Conservation (phyloP, 2,329 filamentous ascomycete species). For the Epichloe bromicola region DNA sequence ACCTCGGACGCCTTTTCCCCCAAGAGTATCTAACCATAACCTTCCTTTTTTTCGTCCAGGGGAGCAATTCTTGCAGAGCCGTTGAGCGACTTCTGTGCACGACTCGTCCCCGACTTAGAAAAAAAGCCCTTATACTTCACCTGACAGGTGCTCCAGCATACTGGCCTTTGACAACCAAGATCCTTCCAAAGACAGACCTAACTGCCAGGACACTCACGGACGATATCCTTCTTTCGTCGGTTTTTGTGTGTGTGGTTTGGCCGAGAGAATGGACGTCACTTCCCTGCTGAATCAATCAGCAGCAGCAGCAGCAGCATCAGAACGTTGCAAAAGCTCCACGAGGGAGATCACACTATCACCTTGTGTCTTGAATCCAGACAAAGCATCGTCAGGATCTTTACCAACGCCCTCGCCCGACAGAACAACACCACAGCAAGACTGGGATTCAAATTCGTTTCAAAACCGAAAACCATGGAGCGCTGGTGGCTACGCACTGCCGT, state of each 20-base stretch:
- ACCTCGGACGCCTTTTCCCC: conserved; percentile 4
- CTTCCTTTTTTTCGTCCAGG: not conserved
- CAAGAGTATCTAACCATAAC: not conserved
- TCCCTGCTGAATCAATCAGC: conserved; percentile 26
- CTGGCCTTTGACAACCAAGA: not conserved
- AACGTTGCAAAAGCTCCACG: conserved; percentile 1
- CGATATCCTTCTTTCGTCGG: not conserved
- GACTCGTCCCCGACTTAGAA: not conserved
- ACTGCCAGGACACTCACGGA: not conserved
- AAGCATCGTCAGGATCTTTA: conserved; percentile 10
- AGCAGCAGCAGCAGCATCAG: conserved; percentile 10
- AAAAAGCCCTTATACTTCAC: not conserved
- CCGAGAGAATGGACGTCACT: conserved; percentile 26
- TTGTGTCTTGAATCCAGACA: not conserved
- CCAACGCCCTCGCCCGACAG: conserved; percentile 23
- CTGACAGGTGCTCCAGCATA: not conserved
- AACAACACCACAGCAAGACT: conserved; percentile 12
- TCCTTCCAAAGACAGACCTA: not conserved
- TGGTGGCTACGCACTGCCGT: conserved; percentile 33
- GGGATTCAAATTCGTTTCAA: conserved; percentile 11
- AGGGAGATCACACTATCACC: conserved; percentile 8
- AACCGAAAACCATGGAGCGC: conserved; percentile 38
- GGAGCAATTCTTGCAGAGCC: not conserved
- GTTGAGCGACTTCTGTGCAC: conserved; percentile 1
- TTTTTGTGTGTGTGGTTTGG: not conserved